A percentile compares a stretch with the other conserved stretches of the same genome.
These are phyloP conservation scores for Saturnispora zaruensis DNA, from an alignment of 805 yeast species.

Conservation along the genomic window DNA sequence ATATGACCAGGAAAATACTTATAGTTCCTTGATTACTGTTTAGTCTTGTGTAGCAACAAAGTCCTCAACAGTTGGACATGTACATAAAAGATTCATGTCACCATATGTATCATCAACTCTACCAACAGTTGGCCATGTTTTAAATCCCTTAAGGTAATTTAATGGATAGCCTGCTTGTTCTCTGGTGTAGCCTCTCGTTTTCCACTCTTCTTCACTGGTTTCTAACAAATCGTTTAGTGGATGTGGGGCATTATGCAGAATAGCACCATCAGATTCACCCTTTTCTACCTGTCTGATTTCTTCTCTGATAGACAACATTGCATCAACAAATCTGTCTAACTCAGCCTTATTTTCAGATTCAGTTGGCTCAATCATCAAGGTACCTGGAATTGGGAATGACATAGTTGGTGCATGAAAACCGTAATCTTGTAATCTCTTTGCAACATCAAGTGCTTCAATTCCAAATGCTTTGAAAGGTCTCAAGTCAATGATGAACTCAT, in stretches of 20 bases:
- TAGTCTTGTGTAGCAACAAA: constrained; percentile 32
- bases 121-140: constrained; percentile 94
- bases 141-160: constrained; percentile 58
- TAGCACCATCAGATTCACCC: constrained; percentile 57
- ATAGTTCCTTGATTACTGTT: background rate
- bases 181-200: constrained; percentile 76
- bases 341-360: constrained; percentile 88
- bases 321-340: constrained; percentile 81
- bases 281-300: constrained; percentile 71
- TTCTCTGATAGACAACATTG: constrained; percentile 71
- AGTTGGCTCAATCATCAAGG: constrained; percentile 97
- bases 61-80: constrained; percentile 83
- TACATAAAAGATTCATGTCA: constrained; percentile 84
- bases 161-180: constrained; percentile 92
- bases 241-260: constrained; percentile 89
- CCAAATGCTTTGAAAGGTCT: constrained; percentile 75
- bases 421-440: constrained; percentile 94
- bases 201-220: constrained; percentile 63
- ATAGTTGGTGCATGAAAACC: constrained; percentile 99
- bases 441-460: constrained; percentile 91
- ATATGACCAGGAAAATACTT: background rate
- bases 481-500: constrained; percentile 89
- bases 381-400: constrained; percentile 98
- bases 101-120: constrained; percentile 94
- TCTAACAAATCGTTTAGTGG: constrained; percentile 68